These are phyloP conservation scores for Pseudoturritis turrita DNA, from an alignment of 345 rosid genomes.

Conservation along the genomic window DNA sequence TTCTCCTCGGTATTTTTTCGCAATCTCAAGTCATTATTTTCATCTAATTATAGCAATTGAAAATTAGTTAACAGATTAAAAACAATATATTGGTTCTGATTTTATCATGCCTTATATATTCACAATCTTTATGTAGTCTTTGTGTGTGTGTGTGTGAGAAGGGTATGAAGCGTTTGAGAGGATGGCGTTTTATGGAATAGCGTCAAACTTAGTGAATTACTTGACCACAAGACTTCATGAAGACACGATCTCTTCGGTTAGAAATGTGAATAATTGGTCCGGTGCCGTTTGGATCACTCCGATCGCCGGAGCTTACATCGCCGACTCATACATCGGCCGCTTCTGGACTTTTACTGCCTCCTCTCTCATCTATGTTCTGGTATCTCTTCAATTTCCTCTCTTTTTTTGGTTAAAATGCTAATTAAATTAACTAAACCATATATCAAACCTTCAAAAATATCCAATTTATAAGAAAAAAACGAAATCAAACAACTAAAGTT, in stretches of 20 bases:
- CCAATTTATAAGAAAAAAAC: background rate
- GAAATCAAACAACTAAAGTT: background rate
- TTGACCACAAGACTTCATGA: conserved; percentile 78
- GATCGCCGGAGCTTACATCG: conserved; percentile 80
- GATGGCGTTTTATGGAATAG: conserved; percentile 91
- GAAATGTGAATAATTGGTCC: conserved; percentile 91
- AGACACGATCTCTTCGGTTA: conserved; percentile 76
- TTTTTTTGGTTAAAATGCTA: background rate
- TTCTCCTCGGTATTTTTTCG: conserved; percentile 61
- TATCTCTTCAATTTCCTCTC: conserved; percentile 8
- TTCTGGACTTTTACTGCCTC: conserved; percentile 93
- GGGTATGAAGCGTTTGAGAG: conserved; percentile 95
- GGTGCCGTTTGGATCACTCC: conserved; percentile 96
- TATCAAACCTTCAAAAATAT: background rate
- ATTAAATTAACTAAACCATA: background rate
- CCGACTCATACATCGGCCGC: conserved; percentile 85
- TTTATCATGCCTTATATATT: background rate
- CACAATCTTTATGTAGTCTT: background rate
- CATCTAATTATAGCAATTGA: background rate
- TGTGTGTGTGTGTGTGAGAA: conserved; percentile 19
- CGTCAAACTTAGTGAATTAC: conserved; percentile 76
- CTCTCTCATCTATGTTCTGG: conserved; percentile 77
- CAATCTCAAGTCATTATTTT: background rate
- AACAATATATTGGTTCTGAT: background rate
- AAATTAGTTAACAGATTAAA: background rate